A percentile compares a stretch with the other conserved stretches of the same genome.
Evolutionary conservation across 495 filamentous ascomycete genomes (phyloP).

Genomic region (Tuber indicum): DNA sequence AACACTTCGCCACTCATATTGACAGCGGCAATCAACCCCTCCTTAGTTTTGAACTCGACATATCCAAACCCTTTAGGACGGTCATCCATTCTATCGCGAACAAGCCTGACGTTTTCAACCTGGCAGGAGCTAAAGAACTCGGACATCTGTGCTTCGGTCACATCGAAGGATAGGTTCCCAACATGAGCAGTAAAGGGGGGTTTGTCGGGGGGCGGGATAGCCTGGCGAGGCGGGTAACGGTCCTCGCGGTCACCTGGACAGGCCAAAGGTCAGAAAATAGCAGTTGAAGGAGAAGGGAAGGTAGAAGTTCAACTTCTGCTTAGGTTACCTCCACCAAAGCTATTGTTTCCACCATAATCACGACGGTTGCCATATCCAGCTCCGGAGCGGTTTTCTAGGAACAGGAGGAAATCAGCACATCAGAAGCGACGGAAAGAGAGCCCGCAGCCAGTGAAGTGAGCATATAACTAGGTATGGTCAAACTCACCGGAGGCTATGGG

Average conservation of each 20-base stretch:
- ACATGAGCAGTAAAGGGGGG: conserved; percentile 93
- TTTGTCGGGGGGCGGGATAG: conserved; percentile 77
- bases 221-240: conserved; percentile 55
- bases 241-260: conserved; percentile 47
- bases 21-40: conserved; percentile 86
- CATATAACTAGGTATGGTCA: conserved; percentile 5
- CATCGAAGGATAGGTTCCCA: conserved; percentile 92
- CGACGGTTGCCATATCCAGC: conserved; percentile 34
- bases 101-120: conserved; percentile 83
- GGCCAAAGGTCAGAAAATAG: conserved; percentile 36
- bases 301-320: conserved; percentile 26
- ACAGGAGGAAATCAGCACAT: conserved; percentile 10
- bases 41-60: conserved; percentile 81
- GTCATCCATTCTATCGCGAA: conserved; percentile 85
- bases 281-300: not conserved
- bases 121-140: conserved; percentile 80
- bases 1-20: conserved; percentile 71
- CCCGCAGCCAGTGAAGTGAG: not conserved
- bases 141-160: conserved; percentile 67
- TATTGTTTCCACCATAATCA: conserved; percentile 37
- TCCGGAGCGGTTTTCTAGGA: conserved; percentile 12
- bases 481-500: conserved; percentile 25
- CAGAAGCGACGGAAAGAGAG: not conserved
- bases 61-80: conserved; percentile 97
- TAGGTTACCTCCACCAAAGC: conserved; percentile 43